A percentile compares a stretch with the other conserved stretches of the same genome.
phyloP scores from a whole-genome alignment of 1,284 basidiomycete species.

The Rhodotorula glutinis region DNA sequence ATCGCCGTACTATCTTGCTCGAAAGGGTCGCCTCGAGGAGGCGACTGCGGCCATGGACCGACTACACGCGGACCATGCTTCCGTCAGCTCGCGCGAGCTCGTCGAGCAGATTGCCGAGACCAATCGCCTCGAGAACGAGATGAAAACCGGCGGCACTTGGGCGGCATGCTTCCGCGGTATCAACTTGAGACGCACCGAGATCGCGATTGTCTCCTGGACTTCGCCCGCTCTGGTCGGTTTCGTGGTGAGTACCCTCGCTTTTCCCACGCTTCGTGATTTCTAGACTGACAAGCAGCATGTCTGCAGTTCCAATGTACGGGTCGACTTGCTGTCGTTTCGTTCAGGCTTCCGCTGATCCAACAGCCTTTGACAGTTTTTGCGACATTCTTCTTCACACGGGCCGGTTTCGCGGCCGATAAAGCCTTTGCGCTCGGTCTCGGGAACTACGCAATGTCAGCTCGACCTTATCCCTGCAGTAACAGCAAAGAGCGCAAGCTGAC shows the following conservation, averaged over 20 bases:
- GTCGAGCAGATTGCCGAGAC: constrained; percentile 53
- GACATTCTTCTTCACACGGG: constrained; percentile 49
- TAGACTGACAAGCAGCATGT: neutral
- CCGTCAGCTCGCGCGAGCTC: constrained; percentile 49
- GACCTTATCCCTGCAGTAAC: no score
- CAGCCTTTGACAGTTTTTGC: constrained; percentile 14
- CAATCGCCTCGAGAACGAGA: constrained; percentile 49
- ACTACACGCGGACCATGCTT: constrained; percentile 47
- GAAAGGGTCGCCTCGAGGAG: constrained; percentile 52
- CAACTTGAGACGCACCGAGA: constrained; percentile 51
- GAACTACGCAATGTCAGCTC: constrained; percentile 44
- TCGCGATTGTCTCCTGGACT: constrained; percentile 43
- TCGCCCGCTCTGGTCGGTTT: constrained; percentile 40
- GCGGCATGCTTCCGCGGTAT: constrained; percentile 52
- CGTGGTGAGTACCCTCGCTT: constrained; percentile 21
- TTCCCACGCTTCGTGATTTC: neutral
- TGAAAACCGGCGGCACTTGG: constrained; percentile 47
- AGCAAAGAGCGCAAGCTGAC: no score
- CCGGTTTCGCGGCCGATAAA: constrained; percentile 48
- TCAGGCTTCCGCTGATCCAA: neutral
- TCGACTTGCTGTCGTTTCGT: neutral
- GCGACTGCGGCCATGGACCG: constrained; percentile 50
- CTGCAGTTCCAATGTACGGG: neutral
- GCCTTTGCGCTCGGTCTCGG: constrained; percentile 51
- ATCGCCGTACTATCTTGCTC: constrained; percentile 42